Percentiles rank a stretch among this genome's conserved stretches.
phyloP scores from a whole-genome alignment of 169 alveolate genomes.

The Plasmodium gaboni region DNA sequence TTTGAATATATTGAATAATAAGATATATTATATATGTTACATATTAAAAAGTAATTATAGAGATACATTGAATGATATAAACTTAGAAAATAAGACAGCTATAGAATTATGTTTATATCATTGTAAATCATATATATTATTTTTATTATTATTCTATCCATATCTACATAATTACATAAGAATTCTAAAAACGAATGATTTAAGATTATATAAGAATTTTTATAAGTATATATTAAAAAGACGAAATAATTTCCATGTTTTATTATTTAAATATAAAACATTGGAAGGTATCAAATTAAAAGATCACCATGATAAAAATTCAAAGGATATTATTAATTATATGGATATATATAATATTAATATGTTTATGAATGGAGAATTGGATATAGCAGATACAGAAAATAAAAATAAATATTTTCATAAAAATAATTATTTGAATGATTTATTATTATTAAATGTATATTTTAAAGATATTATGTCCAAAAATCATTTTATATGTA shows the following conservation, averaged over 20 bases:
- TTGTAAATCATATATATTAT: constrained; percentile 50
- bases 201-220: constrained; percentile 51
- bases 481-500: constrained; percentile 44
- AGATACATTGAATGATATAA: constrained; percentile 43
- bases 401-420: background rate
- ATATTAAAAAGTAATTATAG: constrained; percentile 71
- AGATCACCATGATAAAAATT: background rate
- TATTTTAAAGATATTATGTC: constrained; percentile 32
- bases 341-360: background rate
- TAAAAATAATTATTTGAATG: background rate
- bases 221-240: constrained; percentile 50
- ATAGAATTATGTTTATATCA: constrained; percentile 67
- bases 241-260: constrained; percentile 36
- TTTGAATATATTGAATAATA: constrained; percentile 41
- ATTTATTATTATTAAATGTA: constrained; percentile 4
- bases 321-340: background rate
- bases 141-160: constrained; percentile 62
- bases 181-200: constrained; percentile 33
- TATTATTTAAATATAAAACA: constrained; percentile 32
- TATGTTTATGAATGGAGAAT: background rate
- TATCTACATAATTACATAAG: constrained; percentile 52
- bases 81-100: constrained; percentile 36
- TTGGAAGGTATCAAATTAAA: constrained; percentile 27
- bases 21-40: constrained; percentile 62
- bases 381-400: background rate